A percentile compares a stretch with the other conserved stretches of the same genome.
phyloP scores from a whole-genome alignment of 1,139 yeast genomes.

The Nakaseomyces sp. region DNA sequence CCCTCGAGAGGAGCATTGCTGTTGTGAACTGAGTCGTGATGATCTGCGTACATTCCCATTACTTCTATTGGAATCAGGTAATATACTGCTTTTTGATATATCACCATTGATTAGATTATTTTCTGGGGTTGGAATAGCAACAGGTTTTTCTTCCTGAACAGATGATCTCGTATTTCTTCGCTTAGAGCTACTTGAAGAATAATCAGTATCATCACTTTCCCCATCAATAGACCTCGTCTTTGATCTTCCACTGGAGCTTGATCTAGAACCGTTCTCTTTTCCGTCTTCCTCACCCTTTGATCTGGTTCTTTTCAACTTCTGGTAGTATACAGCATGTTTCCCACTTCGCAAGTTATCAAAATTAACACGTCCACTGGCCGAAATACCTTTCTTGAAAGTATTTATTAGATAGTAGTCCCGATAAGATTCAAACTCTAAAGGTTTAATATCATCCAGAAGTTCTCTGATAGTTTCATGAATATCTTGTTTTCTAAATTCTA shows the following conservation, averaged over 20 bases:
- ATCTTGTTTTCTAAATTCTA: slow-evolving; percentile 4
- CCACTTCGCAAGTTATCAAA: slow-evolving; percentile 23
- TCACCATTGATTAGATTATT: slow-evolving; percentile 13
- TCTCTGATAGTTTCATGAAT: slow-evolving; percentile 8
- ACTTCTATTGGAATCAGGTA: slow-evolving; percentile 10
- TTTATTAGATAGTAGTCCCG: slow-evolving; percentile 25
- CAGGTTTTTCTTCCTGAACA: neutral
- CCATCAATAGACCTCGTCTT: neutral
- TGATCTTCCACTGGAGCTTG: slow-evolving; percentile 1
- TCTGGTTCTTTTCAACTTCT: slow-evolving; percentile 11
- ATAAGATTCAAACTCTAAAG: slow-evolving; percentile 31
- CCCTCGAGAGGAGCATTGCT: slow-evolving; percentile 11
- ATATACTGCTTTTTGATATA: slow-evolving; percentile 16
- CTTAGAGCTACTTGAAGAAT: neutral
- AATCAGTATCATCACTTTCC: slow-evolving; percentile 7
- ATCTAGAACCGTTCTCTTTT: neutral
- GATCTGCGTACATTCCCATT: slow-evolving; percentile 4
- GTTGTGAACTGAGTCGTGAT: slow-evolving; percentile 5
- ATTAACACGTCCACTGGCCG: slow-evolving; percentile 30
- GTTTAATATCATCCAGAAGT: slow-evolving; percentile 14
- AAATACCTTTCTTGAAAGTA: slow-evolving; percentile 27
- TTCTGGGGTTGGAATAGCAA: slow-evolving; percentile 4
- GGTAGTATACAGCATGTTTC: slow-evolving; percentile 24
- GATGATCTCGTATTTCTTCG: slow-evolving; percentile 2
- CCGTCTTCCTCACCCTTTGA: neutral